These are phyloP conservation scores for Podospora pseudopauciseta DNA, from an alignment of 495 filamentous ascomycete species.

Conservation along the genomic window DNA sequence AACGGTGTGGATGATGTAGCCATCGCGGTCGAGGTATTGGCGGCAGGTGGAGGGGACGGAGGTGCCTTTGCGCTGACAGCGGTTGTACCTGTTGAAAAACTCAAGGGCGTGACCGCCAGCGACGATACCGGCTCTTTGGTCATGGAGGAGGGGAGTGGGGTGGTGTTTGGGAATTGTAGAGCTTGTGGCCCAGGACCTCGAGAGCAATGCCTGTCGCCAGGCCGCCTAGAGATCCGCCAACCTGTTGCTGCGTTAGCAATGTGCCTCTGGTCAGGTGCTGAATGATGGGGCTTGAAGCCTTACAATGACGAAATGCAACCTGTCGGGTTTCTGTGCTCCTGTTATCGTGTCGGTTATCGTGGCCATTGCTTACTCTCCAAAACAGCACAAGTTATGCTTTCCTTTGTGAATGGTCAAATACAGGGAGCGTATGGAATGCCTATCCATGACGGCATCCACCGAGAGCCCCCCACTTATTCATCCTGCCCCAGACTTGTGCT, in stretches of 20 bases:
- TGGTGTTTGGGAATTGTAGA: conserved; percentile 54
- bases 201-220: conserved; percentile 49
- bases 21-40: conserved; percentile 45
- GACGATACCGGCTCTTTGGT: conserved; percentile 57
- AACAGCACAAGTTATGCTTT: neutral
- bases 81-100: conserved; percentile 37
- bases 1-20: conserved; percentile 42
- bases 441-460: neutral
- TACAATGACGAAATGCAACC: conserved; percentile 36
- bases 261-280: neutral
- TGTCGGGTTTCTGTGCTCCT: neutral
- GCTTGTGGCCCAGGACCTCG: conserved; percentile 44
- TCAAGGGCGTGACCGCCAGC: conserved; percentile 39
- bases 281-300: neutral
- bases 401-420: neutral
- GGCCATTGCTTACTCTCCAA: conserved; percentile 5
- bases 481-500: neutral
- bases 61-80: conserved; percentile 32
- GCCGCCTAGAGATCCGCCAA: conserved; percentile 50
- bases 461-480: neutral
- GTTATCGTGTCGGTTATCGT: neutral
- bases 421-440: neutral
- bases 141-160: conserved; percentile 42
- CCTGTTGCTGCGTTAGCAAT: conserved; percentile 25
- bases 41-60: conserved; percentile 35